Base-by-base conservation (phyloP, 2,329 filamentous ascomycete species). In the Colletotrichum eleusines region DNA sequence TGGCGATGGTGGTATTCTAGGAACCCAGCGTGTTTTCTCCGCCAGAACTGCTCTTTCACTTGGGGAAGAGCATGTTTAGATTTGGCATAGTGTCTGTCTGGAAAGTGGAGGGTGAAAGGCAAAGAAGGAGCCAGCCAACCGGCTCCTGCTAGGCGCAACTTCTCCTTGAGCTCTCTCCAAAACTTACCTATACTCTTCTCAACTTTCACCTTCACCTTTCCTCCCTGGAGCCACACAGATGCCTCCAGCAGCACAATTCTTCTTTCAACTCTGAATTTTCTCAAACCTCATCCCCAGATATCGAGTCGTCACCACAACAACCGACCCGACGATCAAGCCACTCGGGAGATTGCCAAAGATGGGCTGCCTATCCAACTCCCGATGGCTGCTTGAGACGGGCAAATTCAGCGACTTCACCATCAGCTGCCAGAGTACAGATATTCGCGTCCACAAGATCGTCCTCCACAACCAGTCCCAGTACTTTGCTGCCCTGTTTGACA, bases 381-480 rank as follows among this genome's bases (percentile, higher is more conserved):
- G 44, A 14, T 53, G 61, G 61, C 1, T 69, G 5, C 5, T 60
- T 3, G 16, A 38, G 6, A 33, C 66, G 2, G 62, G 40, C 33
- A 38, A 12, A 1, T 11, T 31, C 12, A 23, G 42, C 7, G 66
- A 69, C 28, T 66, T 35, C 6, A 23, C 12, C 31, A 54, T 69
- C 23, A 1, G 44, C 14, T 69, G 66, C 14, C 1, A 46, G 3
- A 26, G 11, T 3, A 28, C 42, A 2, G n/a, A 48, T 7, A 31
- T 59, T 5, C 28, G 2, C 2, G 62, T 46, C 0, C 66, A 66
- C 14, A 59, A 53, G 2, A 0, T n/a, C 11, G 6, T 66, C 9
- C 54, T 69, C 1, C 11, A 5, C 20, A 0, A 5, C 4, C 53
- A 69, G 3, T 66, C 61, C 1, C 0, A 1, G 0, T 65, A 26